A percentile compares a stretch with the other conserved stretches of the same genome.
Conservation (phyloP, 345 rosid species). For the Boechera stricta region DNA sequence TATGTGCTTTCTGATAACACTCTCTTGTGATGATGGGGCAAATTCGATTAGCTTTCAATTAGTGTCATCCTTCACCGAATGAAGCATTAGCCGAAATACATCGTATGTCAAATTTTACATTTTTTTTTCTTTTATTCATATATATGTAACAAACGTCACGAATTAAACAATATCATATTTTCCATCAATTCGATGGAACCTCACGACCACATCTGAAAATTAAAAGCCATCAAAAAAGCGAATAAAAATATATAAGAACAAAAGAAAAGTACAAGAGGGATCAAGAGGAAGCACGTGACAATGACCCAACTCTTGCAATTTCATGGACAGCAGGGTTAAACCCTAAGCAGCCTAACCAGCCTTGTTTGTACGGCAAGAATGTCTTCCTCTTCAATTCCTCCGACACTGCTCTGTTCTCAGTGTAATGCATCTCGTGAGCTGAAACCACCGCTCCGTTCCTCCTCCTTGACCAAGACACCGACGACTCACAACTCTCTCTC, state of each 20-base stretch:
- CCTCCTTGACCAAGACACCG: constrained; percentile 46
- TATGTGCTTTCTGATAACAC: not conserved
- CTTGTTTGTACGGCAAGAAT: constrained; percentile 86
- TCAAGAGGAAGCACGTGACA: constrained; percentile 63
- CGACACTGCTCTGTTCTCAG: constrained; percentile 77
- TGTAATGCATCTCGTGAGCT: constrained; percentile 89
- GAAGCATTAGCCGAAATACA: constrained; percentile 3
- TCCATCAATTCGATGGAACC: constrained; percentile 29
- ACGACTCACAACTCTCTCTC: constrained; percentile 57
- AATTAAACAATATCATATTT: constrained; percentile 30
- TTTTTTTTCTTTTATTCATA: not conserved
- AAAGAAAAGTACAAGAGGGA: constrained; percentile 7
- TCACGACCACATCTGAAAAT: constrained; percentile 32
- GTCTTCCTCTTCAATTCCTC: constrained; percentile 95
- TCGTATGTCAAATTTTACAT: constrained; percentile 9
- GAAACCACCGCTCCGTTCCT: constrained; percentile 56
- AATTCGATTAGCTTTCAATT: not conserved
- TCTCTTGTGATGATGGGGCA: not conserved
- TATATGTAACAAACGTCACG: not conserved
- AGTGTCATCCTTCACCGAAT: constrained; percentile 12
- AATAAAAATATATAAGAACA: not conserved
- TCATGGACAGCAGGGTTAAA: constrained; percentile 72
- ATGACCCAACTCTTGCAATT: constrained; percentile 71
- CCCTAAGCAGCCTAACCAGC: constrained; percentile 88
- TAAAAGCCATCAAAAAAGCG: constrained; percentile 35